Base-by-base conservation (phyloP, 2,329 filamentous ascomycete genomes). In the Dactylellina leptospora region DNA sequence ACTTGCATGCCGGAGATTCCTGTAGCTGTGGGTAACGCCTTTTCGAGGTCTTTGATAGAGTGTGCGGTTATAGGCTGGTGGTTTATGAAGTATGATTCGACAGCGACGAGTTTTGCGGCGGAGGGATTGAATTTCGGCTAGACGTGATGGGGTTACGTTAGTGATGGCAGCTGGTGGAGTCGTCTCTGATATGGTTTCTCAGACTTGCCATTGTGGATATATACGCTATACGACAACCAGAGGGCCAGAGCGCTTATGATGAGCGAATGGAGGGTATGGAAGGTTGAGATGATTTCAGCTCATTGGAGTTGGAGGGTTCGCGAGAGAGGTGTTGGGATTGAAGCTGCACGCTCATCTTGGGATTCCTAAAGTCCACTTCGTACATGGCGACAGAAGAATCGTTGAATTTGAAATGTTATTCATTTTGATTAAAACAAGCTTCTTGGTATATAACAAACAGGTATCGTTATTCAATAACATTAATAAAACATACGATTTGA, bases 21-120 rank as follows among this genome's bases (percentile, higher is more conserved):
- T 4, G 85, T 86, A 47, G 88, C 83, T 0, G 83, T 81, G 1
- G 86, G 86, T 23, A 90, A 80, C 5, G 81, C 80, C 78, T 89
- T 89, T 78, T 90, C 87, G 8, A 90, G 83, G 68, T 90, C 87
- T 77, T 88, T 89, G 79, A 90, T 82, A 56, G 83, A 87, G 79
- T 88, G 86, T 16, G 86, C 87, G 36, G 84, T 85, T 64, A 84
- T 71, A 6, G 66, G 66, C 10, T 45, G 82, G 2, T 86, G 85
- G 69, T 83, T 82, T 76, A 84, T 85, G 73, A 90, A 83, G 81
- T 86, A 86, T 13, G 82, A 79, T 71, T 88, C 81, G 73, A 88
- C 86, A 36, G 84, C 81, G 25, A 82, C 80, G 75, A 85, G 82
- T 78, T 88, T 89, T 38, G 83, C 83, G 10, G 82, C 81, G 64